Evolutionary conservation across 148 eudicot genomes (phyloP).

Genomic region (Amaranthus hypochondriacus): DNA sequence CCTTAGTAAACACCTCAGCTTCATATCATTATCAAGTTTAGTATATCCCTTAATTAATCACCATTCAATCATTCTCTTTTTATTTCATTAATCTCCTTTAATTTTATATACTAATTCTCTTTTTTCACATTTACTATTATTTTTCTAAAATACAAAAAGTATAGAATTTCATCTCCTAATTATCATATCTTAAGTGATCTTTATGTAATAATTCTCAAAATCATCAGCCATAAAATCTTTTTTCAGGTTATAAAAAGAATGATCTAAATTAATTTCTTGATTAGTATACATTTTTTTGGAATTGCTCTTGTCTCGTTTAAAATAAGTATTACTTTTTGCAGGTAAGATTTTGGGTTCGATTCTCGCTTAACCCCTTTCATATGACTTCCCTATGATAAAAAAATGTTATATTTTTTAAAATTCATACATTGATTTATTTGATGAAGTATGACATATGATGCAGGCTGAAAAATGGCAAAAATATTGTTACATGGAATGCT

Average conservation of each 20-base stretch:
- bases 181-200: background rate
- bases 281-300: too few relatives aligned
- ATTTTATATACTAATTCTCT: background rate
- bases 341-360: too few relatives aligned
- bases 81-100: background rate
- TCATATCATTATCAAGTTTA: background rate
- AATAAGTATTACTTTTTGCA: too few relatives aligned
- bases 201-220: background rate
- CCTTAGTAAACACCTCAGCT: background rate
- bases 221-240: background rate
- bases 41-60: too few relatives aligned
- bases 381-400: background rate
- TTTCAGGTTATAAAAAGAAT: constrained; percentile 8
- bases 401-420: background rate
- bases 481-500: constrained; percentile 40
- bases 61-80: background rate
- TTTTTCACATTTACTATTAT: background rate
- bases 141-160: background rate
- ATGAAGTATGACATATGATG: background rate
- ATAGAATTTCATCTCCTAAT: too few relatives aligned
- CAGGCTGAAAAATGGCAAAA: constrained; percentile 29
- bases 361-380: background rate
- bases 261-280: too few relatives aligned
- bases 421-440: background rate
- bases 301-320: too few relatives aligned